Base-by-base conservation (phyloP, 2,329 filamentous ascomycete species). In the Epichloe baconii region DNA sequence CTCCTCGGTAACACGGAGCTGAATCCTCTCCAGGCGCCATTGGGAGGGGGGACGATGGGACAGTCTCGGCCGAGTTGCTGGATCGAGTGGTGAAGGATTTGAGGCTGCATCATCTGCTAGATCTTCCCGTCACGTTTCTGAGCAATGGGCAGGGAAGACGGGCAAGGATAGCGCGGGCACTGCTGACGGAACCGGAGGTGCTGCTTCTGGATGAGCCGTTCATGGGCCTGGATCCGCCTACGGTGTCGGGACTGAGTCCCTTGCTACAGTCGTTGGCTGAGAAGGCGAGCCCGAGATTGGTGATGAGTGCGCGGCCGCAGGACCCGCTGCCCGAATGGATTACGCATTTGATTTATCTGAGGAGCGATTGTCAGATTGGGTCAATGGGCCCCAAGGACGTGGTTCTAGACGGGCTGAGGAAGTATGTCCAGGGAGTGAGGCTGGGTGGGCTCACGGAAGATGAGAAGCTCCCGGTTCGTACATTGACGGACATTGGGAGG, bases 131-230 rank as follows among this genome's bases (percentile, higher is more conserved):
- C 7, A 80, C 86, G 23, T 95, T 93, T 64, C 69, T 98, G 50
- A 96, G 89, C 64, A 96, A 97, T 66, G 93, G 93, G 0, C 93
- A 98, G 68, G 91, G 86, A 6, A 76, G 91, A 56, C 75, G 93
- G 50, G 86, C 91, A 7, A 80, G 88, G 55, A 95, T 98, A 58
- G 93, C 89, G 2, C 86, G 88, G 59, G 89, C 90, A 0, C 69
- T 98, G 48, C 73, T 97, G 53, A 81, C 75, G 6, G 77, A 77
- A 49, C 93, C 93, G 0, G 86, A 94, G 65, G 76, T 95, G 11
- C 64, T 98, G 54, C 73, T 97, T 49, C 73, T 95, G 2, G 93
- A 98, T 67, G 91, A 95, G 60, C 91, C 93, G 1, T 96, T 96
- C 62, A 95, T 96, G 86, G 91, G 93, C 0, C 73, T 98, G 15